Base-by-base conservation (phyloP, 1,139 yeast species). In the Candida tetrigidarum region DNA sequence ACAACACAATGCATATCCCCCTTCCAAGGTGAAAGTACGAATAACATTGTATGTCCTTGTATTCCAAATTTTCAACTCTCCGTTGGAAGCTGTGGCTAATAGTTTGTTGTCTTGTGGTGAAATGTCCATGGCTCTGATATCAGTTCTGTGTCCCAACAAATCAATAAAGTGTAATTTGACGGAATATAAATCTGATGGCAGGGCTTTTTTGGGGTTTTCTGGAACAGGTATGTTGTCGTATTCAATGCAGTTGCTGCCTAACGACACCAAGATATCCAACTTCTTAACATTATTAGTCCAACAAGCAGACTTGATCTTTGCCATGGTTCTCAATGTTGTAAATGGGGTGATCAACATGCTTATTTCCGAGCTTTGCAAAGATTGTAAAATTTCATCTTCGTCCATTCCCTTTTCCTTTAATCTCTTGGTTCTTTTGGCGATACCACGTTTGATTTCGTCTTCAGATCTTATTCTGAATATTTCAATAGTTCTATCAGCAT, bases 71-170 rank as follows among this genome's bases (percentile, higher is more conserved):
- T 93, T 95, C 50, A 93, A 68, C 53, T 81, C 80, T 9, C 98
- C 97, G 58, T 91, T 90, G 1, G 97, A 86, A 1, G 96, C 97
- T 4, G 97, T 86, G 2, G 93, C 96, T 38, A 92, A 69, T 52
- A 93, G 69, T 59, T 82, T 83, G 59, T 85, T 82, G 65, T 92
- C 97, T 62, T 90, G 96, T 37, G 84, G 80, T 41, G 96, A 86
- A 32, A 95, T 74, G 53, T 91, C 92, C 62, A 89, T 71, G 5
- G 96, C 79, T 58, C 99, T 78, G 28, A 93, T 78, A 63, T 95
- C 99, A 4, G 89, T 81, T 61, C 97, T 81, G 60, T 92, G 97
- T 20, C 99, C 99, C 41, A 81, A 78, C 38, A 83, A 66, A 39
- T 91, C 97, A 28, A 93, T 74, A 1, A 83, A 66, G 57, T 80